A percentile compares a stretch with the other conserved stretches of the same genome.
Conservation (phyloP, 371 early-diverging fungal species). For the Rhizopus sp. region DNA sequence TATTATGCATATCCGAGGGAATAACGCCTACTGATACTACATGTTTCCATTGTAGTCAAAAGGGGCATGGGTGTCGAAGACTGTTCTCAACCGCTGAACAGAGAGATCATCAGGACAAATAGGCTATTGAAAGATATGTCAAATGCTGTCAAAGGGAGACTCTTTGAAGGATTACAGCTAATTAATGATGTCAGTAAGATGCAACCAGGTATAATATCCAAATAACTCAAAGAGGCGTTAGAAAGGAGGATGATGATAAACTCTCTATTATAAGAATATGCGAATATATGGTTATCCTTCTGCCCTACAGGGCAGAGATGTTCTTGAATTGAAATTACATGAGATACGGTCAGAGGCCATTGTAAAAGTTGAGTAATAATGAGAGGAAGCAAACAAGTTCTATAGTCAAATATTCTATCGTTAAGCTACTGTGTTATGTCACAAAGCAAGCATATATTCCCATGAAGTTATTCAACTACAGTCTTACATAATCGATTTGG, state of each 20-base stretch:
- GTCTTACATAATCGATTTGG: too few species aligned
- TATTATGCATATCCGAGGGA: slow-evolving; percentile 5
- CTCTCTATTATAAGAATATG: slow-evolving; percentile 26
- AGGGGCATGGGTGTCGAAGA: not conserved
- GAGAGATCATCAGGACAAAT: not conserved
- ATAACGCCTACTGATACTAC: not conserved
- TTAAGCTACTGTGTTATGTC: too few species aligned
- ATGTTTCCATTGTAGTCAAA: slow-evolving; percentile 7
- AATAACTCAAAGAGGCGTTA: slow-evolving; percentile 19
- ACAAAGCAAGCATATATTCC: too few species aligned
- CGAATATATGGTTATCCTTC: slow-evolving; percentile 28
- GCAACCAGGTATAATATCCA: slow-evolving; percentile 19
- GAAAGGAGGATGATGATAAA: slow-evolving; percentile 5
- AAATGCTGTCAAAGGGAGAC: not conserved
- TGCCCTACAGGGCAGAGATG: too few species aligned
- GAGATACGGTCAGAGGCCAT: too few species aligned
- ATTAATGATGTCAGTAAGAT: not conserved
- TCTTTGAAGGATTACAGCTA: not conserved
- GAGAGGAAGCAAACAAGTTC: too few species aligned
- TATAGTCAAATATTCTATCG: too few species aligned
- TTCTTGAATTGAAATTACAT: too few species aligned
- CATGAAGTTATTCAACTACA: too few species aligned
- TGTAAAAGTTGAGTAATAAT: too few species aligned
- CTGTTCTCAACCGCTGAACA: slow-evolving; percentile 3
- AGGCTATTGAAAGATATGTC: not conserved